Evolutionary conservation across 352 stramenopile species (phyloP).

Genomic region (Aphanomyces stellatus): DNA sequence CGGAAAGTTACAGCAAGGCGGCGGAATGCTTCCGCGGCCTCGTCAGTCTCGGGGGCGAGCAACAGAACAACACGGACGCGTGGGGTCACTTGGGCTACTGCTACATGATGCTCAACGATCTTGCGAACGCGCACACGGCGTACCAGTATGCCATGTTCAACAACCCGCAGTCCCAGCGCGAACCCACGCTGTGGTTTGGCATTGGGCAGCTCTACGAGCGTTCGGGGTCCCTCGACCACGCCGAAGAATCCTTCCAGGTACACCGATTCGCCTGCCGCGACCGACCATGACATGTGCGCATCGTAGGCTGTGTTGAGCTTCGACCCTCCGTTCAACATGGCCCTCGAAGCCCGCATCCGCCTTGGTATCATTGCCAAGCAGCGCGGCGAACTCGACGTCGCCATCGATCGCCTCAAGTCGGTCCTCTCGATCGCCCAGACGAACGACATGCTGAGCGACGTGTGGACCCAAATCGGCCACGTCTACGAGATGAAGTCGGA

Average conservation of each 20-base stretch:
- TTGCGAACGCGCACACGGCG: slow-evolving; percentile 75
- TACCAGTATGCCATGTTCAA: slow-evolving; percentile 88
- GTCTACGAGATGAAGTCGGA: slow-evolving; percentile 83
- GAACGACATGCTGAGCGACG: slow-evolving; percentile 78
- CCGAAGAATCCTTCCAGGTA: slow-evolving; percentile 71
- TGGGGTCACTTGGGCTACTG: slow-evolving; percentile 82
- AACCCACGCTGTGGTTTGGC: slow-evolving; percentile 83
- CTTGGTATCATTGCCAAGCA: slow-evolving; percentile 82
- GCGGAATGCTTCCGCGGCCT: slow-evolving; percentile 81
- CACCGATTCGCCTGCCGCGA: not conserved
- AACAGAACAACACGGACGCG: slow-evolving; percentile 77
- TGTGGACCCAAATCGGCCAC: slow-evolving; percentile 82
- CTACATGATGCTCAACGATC: slow-evolving; percentile 86
- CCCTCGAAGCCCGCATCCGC: slow-evolving; percentile 78
- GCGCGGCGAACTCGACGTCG: slow-evolving; percentile 67
- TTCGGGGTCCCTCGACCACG: slow-evolving; percentile 72
- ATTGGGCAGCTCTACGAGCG: slow-evolving; percentile 83
- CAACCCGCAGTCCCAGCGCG: slow-evolving; percentile 81
- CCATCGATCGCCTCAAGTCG: slow-evolving; percentile 73
- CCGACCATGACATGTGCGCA: not conserved
- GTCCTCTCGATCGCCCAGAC: slow-evolving; percentile 73
- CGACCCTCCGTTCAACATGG: slow-evolving; percentile 84
- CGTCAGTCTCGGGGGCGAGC: slow-evolving; percentile 43
- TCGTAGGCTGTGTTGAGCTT: slow-evolving; percentile 58
- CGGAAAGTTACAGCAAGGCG: slow-evolving; percentile 80